Evolutionary conservation across 768 basidiomycete species (phyloP).

Genomic region (Russula brevipes): DNA sequence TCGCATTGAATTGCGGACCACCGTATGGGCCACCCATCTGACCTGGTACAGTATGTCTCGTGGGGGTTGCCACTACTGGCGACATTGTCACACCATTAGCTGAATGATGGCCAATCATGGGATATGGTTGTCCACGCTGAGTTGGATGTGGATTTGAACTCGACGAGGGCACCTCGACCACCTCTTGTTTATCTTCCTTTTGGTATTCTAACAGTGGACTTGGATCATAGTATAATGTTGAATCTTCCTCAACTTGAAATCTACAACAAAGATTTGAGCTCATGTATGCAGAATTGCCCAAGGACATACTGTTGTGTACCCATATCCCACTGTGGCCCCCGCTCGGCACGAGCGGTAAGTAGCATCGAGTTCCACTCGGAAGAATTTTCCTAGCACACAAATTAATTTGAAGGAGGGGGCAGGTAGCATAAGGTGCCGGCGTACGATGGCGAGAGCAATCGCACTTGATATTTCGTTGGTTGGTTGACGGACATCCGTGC

Average conservation of each 20-base stretch:
- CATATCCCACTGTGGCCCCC: slow-evolving; percentile 85
- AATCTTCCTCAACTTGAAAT: slow-evolving; percentile 70
- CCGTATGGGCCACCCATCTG: slow-evolving; percentile 27
- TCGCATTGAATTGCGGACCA: slow-evolving; percentile 29
- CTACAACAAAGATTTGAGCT: slow-evolving; percentile 34
- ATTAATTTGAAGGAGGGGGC: neutral
- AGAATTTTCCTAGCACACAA: slow-evolving; percentile 56
- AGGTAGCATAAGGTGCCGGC: slow-evolving; percentile 30
- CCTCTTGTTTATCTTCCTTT: slow-evolving; percentile 27
- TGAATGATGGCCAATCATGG: slow-evolving; percentile 21
- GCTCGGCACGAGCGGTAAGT: slow-evolving; percentile 69
- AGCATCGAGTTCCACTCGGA: slow-evolving; percentile 84
- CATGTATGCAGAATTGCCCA: neutral
- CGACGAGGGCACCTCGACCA: slow-evolving; percentile 7
- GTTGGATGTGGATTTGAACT: slow-evolving; percentile 25
- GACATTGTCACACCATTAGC: slow-evolving; percentile 24
- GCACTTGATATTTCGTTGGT: slow-evolving; percentile 46
- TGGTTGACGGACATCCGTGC: slow-evolving; percentile 59
- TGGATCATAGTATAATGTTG: slow-evolving; percentile 70
- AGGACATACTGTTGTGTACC: slow-evolving; percentile 74
- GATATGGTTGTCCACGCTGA: slow-evolving; percentile 9
- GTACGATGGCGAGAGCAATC: slow-evolving; percentile 60
- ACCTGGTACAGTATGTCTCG: slow-evolving; percentile 31
- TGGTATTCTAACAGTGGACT: slow-evolving; percentile 34
- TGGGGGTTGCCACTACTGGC: slow-evolving; percentile 23